These are phyloP conservation scores for Umbilicus rupestris DNA, from an alignment of 164 flowering plant genomes.

Conservation along the genomic window DNA sequence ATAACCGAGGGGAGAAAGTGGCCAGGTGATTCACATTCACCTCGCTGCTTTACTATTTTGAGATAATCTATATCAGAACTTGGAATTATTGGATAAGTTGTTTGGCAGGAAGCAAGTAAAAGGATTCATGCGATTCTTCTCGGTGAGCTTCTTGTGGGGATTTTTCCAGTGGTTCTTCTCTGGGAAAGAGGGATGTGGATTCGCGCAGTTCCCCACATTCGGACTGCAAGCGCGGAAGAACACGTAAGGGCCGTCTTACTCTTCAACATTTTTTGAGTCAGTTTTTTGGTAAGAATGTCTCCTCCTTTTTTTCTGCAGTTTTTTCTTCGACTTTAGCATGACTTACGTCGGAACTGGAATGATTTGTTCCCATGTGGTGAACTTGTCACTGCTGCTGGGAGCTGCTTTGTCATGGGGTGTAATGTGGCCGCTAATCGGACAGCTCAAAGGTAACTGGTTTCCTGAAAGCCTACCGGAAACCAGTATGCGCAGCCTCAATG, in stretches of 20 bases:
- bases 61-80: background rate
- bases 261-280: background rate
- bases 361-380: conserved; percentile 55
- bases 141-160: conserved; percentile 51
- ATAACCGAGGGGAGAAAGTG: conserved; percentile 45
- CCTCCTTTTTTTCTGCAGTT: conserved; percentile 22
- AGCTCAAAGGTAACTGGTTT: conserved; percentile 46
- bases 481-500: conserved; percentile 47
- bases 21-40: conserved; percentile 38
- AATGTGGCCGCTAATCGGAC: conserved; percentile 49
- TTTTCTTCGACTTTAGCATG: conserved; percentile 51
- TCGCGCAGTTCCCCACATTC: conserved; percentile 53
- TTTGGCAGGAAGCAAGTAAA: conserved; percentile 54
- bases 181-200: conserved; percentile 41
- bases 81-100: background rate
- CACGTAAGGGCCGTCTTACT: conserved; percentile 24
- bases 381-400: conserved; percentile 52
- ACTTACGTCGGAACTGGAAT: conserved; percentile 60
- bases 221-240: conserved; percentile 49
- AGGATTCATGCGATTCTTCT: conserved; percentile 43
- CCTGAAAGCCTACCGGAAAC: conserved; percentile 26
- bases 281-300: background rate
- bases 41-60: too few species aligned
- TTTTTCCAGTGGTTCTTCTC: conserved; percentile 60
- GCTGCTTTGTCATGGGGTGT: conserved; percentile 52